Evolutionary conservation across 495 filamentous ascomycete species (phyloP), one percentile per base, ranked within the genome.

Genomic region (Penicillium psychrofluorescens): DNA sequence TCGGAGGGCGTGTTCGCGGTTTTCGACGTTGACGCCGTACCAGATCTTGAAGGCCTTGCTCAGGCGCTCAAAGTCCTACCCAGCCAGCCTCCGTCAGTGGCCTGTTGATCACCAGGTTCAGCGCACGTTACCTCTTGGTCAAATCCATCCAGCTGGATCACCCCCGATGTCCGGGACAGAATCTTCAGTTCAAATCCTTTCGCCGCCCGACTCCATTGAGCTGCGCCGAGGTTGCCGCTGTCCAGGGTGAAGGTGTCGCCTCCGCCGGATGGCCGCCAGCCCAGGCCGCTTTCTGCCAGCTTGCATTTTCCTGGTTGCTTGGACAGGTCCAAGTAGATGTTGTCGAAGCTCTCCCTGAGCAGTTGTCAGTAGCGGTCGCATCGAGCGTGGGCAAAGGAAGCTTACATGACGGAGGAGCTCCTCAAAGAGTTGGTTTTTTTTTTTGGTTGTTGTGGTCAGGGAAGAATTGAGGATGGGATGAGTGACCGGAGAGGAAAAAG

Each of bases 71-170:
- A 86, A 85, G 59, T 96, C 91, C 87, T 95, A 55, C 9, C 8
- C 29, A 33, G 22, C 22, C 22, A 22, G 22, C 22, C 14, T 7
- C n/a, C 2, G 16, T 40, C 40, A 30, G 29, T 27, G 34, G 29
- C 14, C 11, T 28, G 10, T 33, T 42, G 22, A 22, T 22, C 22
- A 22, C 22, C 3, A 4, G 22, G 22, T 6, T 22, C 22, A 22
- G 22, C 22, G 22, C 22, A 22, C 4, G 22, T 22, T 22, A 94
- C 90, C 69, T 97, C 92, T 59, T 87, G 83, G 43, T 87, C 78
- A 60, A 97, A 99, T 8, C 94, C 94, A 66, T 99, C 94, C 11
- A 99, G 75, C 60, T 95, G 92, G 41, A 95, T 83, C 44, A 96
- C 81, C 36, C 86, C 88, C 32, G 86, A 84, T 22, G 79, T 84